These are phyloP conservation scores for Rhodotorula glutinis DNA, from an alignment of 1,284 basidiomycete species.

Conservation along the genomic window DNA sequence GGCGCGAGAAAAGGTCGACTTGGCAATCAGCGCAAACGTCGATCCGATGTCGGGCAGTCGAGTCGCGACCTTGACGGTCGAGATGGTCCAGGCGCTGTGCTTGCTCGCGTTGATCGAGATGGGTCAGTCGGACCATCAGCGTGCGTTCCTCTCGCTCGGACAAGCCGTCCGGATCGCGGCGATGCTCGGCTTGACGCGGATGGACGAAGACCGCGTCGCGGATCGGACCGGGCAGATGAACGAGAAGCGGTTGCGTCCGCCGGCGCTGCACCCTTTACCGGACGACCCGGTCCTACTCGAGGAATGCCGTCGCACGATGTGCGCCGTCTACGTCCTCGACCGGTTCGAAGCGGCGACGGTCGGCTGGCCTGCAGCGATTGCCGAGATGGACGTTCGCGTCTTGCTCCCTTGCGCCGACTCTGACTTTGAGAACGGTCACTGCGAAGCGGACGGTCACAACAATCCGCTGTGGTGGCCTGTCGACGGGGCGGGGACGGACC, in stretches of 20 bases:
- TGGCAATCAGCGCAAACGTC: constrained; percentile 17
- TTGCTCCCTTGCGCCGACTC: constrained; percentile 36
- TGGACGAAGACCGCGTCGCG: constrained; percentile 39
- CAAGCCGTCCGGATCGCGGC: constrained; percentile 35
- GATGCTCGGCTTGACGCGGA: constrained; percentile 36
- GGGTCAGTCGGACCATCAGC: constrained; percentile 36
- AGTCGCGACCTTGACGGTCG: constrained; percentile 33
- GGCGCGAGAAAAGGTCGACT: constrained; percentile 32
- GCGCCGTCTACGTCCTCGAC: constrained; percentile 37
- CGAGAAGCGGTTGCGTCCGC: constrained; percentile 31
- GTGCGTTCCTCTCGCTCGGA: constrained; percentile 34
- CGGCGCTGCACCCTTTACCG: constrained; percentile 36
- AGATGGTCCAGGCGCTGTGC: constrained; percentile 35
- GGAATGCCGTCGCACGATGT: constrained; percentile 40
- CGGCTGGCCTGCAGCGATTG: constrained; percentile 37
- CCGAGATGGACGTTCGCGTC: constrained; percentile 32
- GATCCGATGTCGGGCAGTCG: not conserved
- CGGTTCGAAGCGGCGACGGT: constrained; percentile 33
- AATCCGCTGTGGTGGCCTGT: constrained; percentile 39
- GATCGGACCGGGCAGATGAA: constrained; percentile 13
- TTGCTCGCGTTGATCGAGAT: constrained; percentile 33
- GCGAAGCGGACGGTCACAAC: constrained; percentile 13
- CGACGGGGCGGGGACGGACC: constrained; percentile 8
- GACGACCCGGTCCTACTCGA: constrained; percentile 33
- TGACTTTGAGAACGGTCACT: constrained; percentile 23